phyloP scores from a whole-genome alignment of 2,329 filamentous ascomycete genomes.

The Colletotrichum plurivorum region DNA sequence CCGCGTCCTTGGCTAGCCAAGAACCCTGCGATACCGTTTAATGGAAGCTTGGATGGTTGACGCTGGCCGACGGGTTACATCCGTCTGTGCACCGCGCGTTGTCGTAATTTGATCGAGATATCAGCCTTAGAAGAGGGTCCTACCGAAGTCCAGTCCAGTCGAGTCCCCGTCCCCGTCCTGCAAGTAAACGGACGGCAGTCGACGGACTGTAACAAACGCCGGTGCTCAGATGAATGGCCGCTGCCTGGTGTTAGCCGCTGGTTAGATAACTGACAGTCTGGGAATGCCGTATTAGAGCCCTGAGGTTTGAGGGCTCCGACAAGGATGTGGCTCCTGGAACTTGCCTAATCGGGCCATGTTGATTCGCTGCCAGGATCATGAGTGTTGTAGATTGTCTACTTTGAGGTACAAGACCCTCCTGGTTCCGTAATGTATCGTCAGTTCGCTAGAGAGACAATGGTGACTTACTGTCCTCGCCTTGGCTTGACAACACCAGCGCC shows the following conservation, averaged over 20 bases:
- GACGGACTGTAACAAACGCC: neutral
- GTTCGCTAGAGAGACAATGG: no score
- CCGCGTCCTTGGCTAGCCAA: no score
- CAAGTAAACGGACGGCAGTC: neutral
- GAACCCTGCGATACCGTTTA: no score
- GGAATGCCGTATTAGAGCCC: neutral
- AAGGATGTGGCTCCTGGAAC: neutral
- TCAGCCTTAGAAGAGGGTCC: conserved; percentile 3
- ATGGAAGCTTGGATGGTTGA: no score
- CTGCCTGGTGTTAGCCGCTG: neutral
- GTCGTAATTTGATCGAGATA: neutral
- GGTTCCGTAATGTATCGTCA: no score
- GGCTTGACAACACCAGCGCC: no score
- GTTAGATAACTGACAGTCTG: no score
- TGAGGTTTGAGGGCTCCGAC: neutral
- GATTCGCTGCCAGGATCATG: neutral
- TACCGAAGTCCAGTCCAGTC: no score
- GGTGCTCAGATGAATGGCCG: neutral
- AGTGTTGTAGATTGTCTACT: no score
- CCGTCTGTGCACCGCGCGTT: neutral
- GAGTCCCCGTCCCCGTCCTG: no score
- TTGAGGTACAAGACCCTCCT: no score
- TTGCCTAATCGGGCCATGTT: conserved; percentile 1
- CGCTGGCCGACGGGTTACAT: neutral
- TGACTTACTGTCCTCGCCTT: no score